Base-by-base conservation (phyloP, 192 early-diverging fungal species). In the Ambispora gerdemannii region DNA sequence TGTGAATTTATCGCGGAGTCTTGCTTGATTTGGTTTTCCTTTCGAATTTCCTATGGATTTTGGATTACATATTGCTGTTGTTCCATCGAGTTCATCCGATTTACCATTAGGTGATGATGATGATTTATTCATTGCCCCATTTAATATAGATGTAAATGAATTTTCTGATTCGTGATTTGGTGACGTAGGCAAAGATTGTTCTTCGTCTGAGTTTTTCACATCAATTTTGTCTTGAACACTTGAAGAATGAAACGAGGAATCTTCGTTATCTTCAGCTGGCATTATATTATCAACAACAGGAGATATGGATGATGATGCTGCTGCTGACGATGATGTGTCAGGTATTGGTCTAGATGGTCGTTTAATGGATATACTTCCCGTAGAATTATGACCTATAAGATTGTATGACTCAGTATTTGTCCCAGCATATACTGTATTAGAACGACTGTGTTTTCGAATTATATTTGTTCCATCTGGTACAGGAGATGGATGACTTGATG, bases 401-500 rank as follows among this genome's bases (percentile, higher is more conserved):
- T 67, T 67, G 38, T 53, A 24, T 51, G 33, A 4, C 30, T 53
- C 25, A 8, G 22, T 17, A 67, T 58, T 60, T 1, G 3, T 20
- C n/a, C 68, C 68, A 43, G 60, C 25, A n/a, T 20, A 70, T 70
- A 70, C 28, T 31, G 56, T 30, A 34, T 34, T 60, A 60, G 30
- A 0, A 28, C 56, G 36, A 60, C 31, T 68, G 38, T 53, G 17
- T 56, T 56, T 69, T 38, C 59, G 66, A 15, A 53, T 50, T 30
- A 30, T 4, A 74, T 68, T 58, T 33, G 55, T 30, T 24, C 49
- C 47, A 53, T 72, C 30, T 34, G 56, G 35, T 27, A 36, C 27
- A 4, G 56, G 58, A 47, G 55, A 15, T 6, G 65, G 74, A 36
- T 68, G 70, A 27, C 33, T 74, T 4, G 76, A 73, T n/a, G n/a